Base-by-base conservation (phyloP, 2,329 filamentous ascomycete species). In the Tetracladium maxilliforme region DNA sequence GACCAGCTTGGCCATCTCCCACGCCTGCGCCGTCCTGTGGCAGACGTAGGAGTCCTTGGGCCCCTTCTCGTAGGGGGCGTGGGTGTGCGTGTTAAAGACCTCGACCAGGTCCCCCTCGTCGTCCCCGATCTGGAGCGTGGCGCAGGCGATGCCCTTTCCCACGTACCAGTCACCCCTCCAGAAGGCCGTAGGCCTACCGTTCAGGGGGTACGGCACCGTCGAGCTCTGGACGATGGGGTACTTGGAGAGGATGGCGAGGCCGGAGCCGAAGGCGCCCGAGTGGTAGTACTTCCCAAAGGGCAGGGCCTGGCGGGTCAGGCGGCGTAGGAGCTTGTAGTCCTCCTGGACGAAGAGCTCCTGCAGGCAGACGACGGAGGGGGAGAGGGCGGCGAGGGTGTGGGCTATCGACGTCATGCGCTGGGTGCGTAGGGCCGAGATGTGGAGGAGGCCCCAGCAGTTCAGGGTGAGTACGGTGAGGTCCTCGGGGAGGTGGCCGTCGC, bases 381-480 rank as follows among this genome's bases (percentile, higher is more conserved):
- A 47, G 1, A 80, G 80, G 21, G 60, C 50, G 35, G 82, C 77
- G 34, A 95, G 66, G 34, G 79, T 78, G 34, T 67, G 72, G 27
- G 83, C 87, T 42, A 95, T 94, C 48, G 92, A 81, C 16, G 64
- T 52, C 25, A 95, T 66, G 21, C 90, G 81, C 40, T 79, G 75
- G 35, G 66, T 58, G 37, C 86, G 81, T 37, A 80, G 68, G 36
- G 75, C 74, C 25, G 86, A 75, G 42, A 95, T 64, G 55, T 72
- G 83, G 43, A 92, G 87, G 33, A 95, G 71, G 25, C 90, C 90
- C 87, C 90, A 95, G 69, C 84, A 94, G 54, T 98, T 98, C 48
- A 93, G 70, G 5, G 82, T 90, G 36, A 94, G 57, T 38, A 95
- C 63, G 43, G 79, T 76, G 45, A 95, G 67, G 30, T 74, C 64